Evolutionary conservation across 805 yeast genomes (phyloP).

Genomic region (Jamesozyma gamospora): DNA sequence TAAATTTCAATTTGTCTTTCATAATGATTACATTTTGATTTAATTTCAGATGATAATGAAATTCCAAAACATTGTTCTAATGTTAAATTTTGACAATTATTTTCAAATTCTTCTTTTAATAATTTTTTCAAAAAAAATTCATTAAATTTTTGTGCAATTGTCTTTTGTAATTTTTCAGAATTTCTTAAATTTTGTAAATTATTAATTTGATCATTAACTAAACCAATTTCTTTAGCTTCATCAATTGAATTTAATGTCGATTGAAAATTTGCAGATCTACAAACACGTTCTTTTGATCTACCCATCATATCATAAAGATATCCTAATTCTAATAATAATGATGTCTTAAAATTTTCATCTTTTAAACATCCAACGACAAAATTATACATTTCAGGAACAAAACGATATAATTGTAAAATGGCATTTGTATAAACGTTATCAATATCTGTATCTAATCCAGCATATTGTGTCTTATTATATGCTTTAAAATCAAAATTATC

Average conservation of each 20-base stretch:
- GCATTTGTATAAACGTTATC: constrained; percentile 74
- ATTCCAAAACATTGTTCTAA: constrained; percentile 28
- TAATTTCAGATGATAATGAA: constrained; percentile 16
- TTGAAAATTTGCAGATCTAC: constrained; percentile 74
- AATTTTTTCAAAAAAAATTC: constrained; percentile 17
- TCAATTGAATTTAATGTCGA: constrained; percentile 39
- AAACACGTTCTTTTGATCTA: constrained; percentile 69
- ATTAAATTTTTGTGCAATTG: constrained; percentile 21
- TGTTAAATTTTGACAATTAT: constrained; percentile 14
- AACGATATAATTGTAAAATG: constrained; percentile 67
- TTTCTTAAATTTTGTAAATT: constrained; percentile 12
- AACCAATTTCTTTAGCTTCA: constrained; percentile 39
- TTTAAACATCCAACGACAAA: constrained; percentile 48
- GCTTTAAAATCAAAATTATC: constrained; percentile 86
- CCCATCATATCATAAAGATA: constrained; percentile 85
- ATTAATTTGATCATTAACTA: constrained; percentile 38
- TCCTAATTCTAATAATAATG: constrained; percentile 72
- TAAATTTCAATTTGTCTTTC: constrained; percentile 12
- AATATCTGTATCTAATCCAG: constrained; percentile 86
- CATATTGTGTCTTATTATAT: constrained; percentile 60
- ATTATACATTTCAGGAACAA: constrained; percentile 64
- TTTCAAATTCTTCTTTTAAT: constrained; percentile 22
- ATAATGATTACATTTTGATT: constrained; percentile 19
- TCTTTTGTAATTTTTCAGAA: constrained; percentile 10
- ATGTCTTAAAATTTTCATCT: constrained; percentile 38